phyloP scores from a whole-genome alignment of 73 alveolate species.

The Paramecium pentaurelia region DNA sequence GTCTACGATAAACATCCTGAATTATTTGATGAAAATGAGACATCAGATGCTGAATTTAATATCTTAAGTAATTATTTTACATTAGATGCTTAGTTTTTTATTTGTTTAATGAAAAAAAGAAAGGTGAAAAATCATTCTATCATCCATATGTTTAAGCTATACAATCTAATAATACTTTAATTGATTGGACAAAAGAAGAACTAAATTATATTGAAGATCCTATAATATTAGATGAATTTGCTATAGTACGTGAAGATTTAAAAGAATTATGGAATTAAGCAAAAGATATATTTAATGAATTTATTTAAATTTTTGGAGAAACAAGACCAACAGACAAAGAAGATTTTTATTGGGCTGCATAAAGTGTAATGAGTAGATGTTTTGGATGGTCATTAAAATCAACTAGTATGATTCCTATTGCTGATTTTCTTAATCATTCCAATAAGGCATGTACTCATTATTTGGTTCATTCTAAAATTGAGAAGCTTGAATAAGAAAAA shows the following conservation, averaged over 20 bases:
- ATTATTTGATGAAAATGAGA: conserved; percentile 8
- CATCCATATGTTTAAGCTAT: conserved; percentile 43
- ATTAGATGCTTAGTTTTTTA: neutral
- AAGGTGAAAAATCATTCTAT: conserved; percentile 5
- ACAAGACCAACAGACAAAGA: neutral
- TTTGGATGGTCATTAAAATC: conserved; percentile 46
- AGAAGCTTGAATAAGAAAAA: neutral
- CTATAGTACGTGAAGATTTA: neutral
- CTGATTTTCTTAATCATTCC: conserved; percentile 34
- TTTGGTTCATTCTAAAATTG: neutral
- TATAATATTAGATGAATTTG: neutral
- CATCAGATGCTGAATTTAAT: conserved; percentile 44
- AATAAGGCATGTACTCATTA: conserved; percentile 28
- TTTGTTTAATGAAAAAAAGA: neutral
- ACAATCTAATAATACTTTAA: neutral
- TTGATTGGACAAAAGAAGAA: conserved; percentile 20
- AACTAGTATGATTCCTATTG: conserved; percentile 34
- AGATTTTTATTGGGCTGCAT: conserved; percentile 47
- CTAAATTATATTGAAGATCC: neutral
- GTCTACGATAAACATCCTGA: neutral
- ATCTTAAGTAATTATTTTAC: neutral
- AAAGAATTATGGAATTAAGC: neutral
- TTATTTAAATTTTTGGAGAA: neutral
- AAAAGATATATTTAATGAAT: neutral
- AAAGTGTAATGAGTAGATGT: conserved; percentile 52